A percentile compares a stretch with the other conserved stretches of the same genome.
Evolutionary conservation across 2,329 filamentous ascomycete genomes (phyloP).

Genomic region (Daldinia sp.): DNA sequence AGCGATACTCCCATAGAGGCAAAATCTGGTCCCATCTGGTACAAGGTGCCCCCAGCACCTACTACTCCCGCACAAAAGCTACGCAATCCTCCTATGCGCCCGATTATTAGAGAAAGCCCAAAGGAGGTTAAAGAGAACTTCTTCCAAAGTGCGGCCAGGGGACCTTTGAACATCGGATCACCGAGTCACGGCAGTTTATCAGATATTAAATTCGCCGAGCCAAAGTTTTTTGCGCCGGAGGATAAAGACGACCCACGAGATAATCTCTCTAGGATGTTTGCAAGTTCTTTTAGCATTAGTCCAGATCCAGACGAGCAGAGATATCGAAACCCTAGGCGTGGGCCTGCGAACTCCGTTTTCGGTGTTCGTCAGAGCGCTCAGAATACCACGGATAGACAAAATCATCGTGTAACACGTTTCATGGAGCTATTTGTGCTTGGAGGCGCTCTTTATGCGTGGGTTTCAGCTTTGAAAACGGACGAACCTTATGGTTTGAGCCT

Average conservation of each 20-base stretch:
- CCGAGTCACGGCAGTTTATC: slow-evolving; percentile 33
- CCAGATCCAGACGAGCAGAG: slow-evolving; percentile 47
- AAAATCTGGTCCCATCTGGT: slow-evolving; percentile 72
- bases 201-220: slow-evolving; percentile 44
- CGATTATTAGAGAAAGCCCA: slow-evolving; percentile 62
- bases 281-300: slow-evolving; percentile 51
- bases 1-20: slow-evolving; percentile 60
- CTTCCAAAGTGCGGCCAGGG: slow-evolving; percentile 54
- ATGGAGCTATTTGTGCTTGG: slow-evolving; percentile 47
- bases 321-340: slow-evolving; percentile 20
- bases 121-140: slow-evolving; percentile 63
- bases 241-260: slow-evolving; percentile 51
- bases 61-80: slow-evolving; percentile 72
- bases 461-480: slow-evolving; percentile 44
- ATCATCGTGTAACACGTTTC: slow-evolving; percentile 43
- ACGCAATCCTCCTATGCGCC: slow-evolving; percentile 70
- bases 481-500: slow-evolving; percentile 48
- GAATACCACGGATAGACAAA: slow-evolving; percentile 27
- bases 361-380: neutral
- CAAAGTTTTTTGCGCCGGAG: slow-evolving; percentile 51
- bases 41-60: slow-evolving; percentile 76
- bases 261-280: slow-evolving; percentile 51
- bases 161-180: slow-evolving; percentile 45
- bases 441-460: slow-evolving; percentile 47
- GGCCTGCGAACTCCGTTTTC: slow-evolving; percentile 13